Base-by-base conservation (phyloP, 1,284 basidiomycete species). In the Leccinum angustisporum region DNA sequence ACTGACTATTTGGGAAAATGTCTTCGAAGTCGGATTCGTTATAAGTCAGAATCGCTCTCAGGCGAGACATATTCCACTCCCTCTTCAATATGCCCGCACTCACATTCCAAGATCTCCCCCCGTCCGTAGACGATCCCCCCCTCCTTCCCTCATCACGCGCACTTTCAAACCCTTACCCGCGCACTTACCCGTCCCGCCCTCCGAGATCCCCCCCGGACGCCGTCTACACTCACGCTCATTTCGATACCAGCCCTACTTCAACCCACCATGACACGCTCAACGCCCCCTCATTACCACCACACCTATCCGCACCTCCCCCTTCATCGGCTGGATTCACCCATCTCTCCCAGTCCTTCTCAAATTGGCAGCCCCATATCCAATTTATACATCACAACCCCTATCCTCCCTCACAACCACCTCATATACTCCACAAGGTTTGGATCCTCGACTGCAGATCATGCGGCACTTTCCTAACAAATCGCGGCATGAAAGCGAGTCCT, bases 381-480 rank as follows among this genome's bases (percentile, higher is more conserved):
- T 52, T 58, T n/a, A 56, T 77, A 59, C 75, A 78, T 46, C 67
- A 72, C 54, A 78, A 78, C 67, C 76, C 78, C 21, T 81, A 80
- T 67, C 77, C 78, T 18, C 74, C 77, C 7, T 72, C 77, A 3
- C 78, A 78, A 16, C 76, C 76, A 5, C 78, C 78, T 1, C 75
- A 74, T 50, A 71, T 83, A 58, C 74, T 80, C 3, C 87, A 88
- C 76, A 87, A 89, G 73, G 91, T 94, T 60, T 94, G 90, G 83
- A 84, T 91, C 34, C 77, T 94, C 59, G 87, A 91, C 72, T 94
- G 92, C 77, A 86, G 81, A 66, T 81, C 84, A 18, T 94, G 92
- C 72, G 80, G 81, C 38, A 83, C 80, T 53, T 94, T 94, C 72
- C 75, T 94, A 54, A 90, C 90, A 18, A 92, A 94, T 73, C 83